Conservation (phyloP, 1,139 yeast species). For the Insectozyma bohioensis region DNA sequence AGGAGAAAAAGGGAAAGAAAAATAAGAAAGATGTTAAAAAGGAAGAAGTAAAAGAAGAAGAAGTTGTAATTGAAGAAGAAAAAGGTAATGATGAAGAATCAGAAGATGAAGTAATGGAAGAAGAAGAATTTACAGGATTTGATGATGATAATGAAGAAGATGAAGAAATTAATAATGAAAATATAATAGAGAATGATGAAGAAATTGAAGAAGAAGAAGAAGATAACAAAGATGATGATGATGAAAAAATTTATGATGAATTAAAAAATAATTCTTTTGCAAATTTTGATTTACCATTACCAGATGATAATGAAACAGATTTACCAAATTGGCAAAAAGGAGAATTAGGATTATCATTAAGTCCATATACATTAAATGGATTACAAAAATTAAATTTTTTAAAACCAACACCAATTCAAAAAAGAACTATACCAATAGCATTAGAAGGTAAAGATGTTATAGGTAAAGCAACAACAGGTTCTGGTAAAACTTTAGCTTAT, state of each 20-base stretch:
- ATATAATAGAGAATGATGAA: constrained; percentile 11
- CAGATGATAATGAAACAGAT: constrained; percentile 40
- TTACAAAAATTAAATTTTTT: constrained; percentile 57
- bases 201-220: constrained; percentile 14
- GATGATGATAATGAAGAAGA: constrained; percentile 20
- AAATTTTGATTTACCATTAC: constrained; percentile 27
- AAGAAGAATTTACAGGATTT: constrained; percentile 26
- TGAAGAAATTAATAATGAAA: constrained; percentile 10
- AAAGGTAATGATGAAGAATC: constrained; percentile 13
- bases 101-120: constrained; percentile 15
- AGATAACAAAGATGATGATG: constrained; percentile 18
- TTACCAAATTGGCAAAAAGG: constrained; percentile 60
- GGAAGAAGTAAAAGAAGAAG: constrained; percentile 13
- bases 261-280: constrained; percentile 26
- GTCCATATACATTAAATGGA: constrained; percentile 58
- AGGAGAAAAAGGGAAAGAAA: constrained; percentile 12
- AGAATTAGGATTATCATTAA: constrained; percentile 34
- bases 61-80: constrained; percentile 17
- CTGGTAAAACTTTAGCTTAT: constrained; percentile 95
- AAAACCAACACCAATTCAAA: constrained; percentile 84
- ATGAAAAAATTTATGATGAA: constrained; percentile 16
- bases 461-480: constrained; percentile 97
- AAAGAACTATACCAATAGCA: constrained; percentile 72
- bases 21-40: constrained; percentile 16
- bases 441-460: constrained; percentile 74